phyloP scores from a whole-genome alignment of 2,329 filamentous ascomycete species.

The Aspergillus sp. region DNA sequence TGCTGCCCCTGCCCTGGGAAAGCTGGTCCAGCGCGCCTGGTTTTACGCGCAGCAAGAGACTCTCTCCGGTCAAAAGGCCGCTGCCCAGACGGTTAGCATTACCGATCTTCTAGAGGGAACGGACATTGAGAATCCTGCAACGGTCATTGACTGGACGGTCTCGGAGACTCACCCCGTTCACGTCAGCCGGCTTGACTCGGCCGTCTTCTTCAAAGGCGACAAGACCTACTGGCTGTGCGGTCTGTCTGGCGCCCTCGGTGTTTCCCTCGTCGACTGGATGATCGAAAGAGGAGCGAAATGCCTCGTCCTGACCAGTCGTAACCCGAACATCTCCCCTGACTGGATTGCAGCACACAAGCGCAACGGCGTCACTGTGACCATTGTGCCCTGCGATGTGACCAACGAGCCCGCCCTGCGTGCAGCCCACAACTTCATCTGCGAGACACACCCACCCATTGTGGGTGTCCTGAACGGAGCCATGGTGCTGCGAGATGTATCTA shows the following conservation, averaged over 20 bases:
- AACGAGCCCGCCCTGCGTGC: not conserved
- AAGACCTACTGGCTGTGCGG: not conserved
- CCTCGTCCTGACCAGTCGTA: not conserved
- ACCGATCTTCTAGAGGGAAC: not conserved
- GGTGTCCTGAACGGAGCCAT: not conserved
- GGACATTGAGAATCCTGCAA: not conserved
- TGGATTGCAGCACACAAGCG: not conserved
- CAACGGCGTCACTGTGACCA: not conserved
- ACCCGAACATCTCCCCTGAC: not conserved
- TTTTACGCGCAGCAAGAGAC: not conserved
- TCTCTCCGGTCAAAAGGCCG: not conserved
- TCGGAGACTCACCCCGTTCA: not conserved
- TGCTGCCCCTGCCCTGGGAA: not conserved
- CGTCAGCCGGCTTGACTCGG: not conserved
- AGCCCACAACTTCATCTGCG: not conserved
- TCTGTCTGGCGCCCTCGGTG: not conserved
- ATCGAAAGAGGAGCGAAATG: not conserved
- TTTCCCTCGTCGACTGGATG: not conserved
- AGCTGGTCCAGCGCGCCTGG: not conserved
- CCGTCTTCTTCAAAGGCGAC: not conserved
- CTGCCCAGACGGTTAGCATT: not conserved
- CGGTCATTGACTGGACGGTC: not conserved
- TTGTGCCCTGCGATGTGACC: not conserved
- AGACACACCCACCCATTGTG: not conserved
- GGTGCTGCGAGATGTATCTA: not conserved